These are phyloP conservation scores for Aureobasidium uvarum DNA, from an alignment of 2,329 filamentous ascomycete genomes.

Conservation along the genomic window DNA sequence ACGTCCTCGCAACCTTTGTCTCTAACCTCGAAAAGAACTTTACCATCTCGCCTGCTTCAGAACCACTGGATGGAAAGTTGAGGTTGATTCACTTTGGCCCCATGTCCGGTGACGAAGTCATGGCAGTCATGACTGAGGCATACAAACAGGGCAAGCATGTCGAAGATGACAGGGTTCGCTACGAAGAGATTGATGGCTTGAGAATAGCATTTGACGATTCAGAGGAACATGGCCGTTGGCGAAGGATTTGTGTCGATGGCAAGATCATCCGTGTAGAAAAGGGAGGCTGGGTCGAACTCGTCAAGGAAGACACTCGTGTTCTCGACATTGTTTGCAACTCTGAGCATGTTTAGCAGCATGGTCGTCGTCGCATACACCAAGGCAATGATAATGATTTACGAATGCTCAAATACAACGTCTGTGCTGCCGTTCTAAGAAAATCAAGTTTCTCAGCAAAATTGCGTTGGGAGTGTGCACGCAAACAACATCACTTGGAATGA, in stretches of 20 bases:
- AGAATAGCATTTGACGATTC: slow-evolving; percentile 65
- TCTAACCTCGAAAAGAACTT: slow-evolving; percentile 81
- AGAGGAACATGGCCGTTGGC: slow-evolving; percentile 71
- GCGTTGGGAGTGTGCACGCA: no score
- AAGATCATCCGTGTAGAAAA: slow-evolving; percentile 73
- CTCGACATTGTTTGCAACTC: slow-evolving; percentile 40
- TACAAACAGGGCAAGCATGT: slow-evolving; percentile 59
- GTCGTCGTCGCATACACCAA: no score
- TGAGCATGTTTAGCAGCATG: no score
- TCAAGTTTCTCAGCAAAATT: no score
- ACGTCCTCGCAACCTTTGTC: slow-evolving; percentile 72
- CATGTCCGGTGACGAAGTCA: slow-evolving; percentile 62
- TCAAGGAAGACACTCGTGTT: slow-evolving; percentile 46
- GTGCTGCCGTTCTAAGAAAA: no score
- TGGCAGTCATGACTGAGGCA: slow-evolving; percentile 70
- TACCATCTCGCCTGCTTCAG: slow-evolving; percentile 71
- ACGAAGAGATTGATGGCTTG: slow-evolving; percentile 67
- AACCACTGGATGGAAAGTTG: slow-evolving; percentile 68
- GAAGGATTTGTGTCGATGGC: slow-evolving; percentile 88
- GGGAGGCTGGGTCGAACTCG: slow-evolving; percentile 69
- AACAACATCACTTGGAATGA: no score
- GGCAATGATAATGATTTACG: no score
- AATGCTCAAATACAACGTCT: no score
- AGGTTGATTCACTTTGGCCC: slow-evolving; percentile 73
- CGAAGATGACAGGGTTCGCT: slow-evolving; percentile 59